Base-by-base conservation (phyloP, 179 eudicot species). In the Silene vulgaris region DNA sequence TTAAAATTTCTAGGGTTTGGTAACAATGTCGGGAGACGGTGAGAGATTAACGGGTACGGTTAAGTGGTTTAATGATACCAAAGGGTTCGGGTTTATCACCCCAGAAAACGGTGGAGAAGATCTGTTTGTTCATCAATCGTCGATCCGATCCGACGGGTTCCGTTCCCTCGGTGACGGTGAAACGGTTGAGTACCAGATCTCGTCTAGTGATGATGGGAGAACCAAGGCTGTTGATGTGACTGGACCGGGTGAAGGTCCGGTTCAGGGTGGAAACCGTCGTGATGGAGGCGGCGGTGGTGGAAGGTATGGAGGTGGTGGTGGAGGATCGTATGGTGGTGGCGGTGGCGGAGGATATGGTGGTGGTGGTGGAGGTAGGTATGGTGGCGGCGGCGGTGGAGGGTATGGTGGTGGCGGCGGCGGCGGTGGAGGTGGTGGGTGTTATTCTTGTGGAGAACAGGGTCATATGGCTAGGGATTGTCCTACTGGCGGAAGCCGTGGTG, bases 151-250 rank as follows among this genome's bases (percentile, higher is more conserved):
- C 12, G 92, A 90, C 13, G 95, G 95, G 6, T 90, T 87, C 77
- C 86, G 95, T 30, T 80, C 84, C 76, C 84, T 90, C 30, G 92
- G 83, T 0, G 95, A 90, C 7, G 88, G 87, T 16, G 92, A 90
- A 69, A 63, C 83, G 30, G 95, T 90, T 0, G 95, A 90, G 85
- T 90, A 69, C 23, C 57, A 71, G 20, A 54, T 90, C 77, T 83
- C 82, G 5, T 66, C 82, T 3, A 89, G 88, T 14, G 82, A 72
- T 6, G 90, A 86, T 48, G 95, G 92, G 19, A 79, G 90, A 1
- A 87, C 88, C 17, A 90, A 89, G 81, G 96, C 89, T 9, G 88
- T 79, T 64, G 97, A 87, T 30, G 96, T 86, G 21, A 89, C 87
- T 7, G 91, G 88, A 0, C 93, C 88, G 0, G 54, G 69, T 16